phyloP scores from a whole-genome alignment of 2,329 filamentous ascomycete genomes.

The Pseudomassariella vexata region DNA sequence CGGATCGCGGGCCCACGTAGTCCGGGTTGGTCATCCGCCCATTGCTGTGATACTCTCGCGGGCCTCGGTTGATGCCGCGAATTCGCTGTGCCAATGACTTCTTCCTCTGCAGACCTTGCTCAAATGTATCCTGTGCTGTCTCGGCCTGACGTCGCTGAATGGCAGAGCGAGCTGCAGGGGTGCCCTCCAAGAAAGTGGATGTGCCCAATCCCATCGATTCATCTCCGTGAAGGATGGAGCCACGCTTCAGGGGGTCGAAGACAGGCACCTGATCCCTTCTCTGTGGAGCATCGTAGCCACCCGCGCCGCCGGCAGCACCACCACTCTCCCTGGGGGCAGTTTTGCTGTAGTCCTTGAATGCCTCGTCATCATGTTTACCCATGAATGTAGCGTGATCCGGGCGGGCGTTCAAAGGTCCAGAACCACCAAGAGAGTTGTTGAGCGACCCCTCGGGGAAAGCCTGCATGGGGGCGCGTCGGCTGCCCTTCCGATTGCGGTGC shows the following conservation, averaged over 20 bases:
- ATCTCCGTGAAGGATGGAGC: constrained; percentile 75
- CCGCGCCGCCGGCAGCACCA: too few relatives aligned
- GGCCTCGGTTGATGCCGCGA: constrained; percentile 72
- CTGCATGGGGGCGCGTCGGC: constrained; percentile 85
- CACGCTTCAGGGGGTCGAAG: constrained; percentile 63
- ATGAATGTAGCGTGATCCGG: constrained; percentile 86
- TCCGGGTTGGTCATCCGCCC: constrained; percentile 56
- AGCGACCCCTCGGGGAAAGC: constrained; percentile 89
- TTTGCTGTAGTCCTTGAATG: constrained; percentile 71
- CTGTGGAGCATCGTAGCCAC: constrained; percentile 22
- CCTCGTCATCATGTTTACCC: constrained; percentile 73
- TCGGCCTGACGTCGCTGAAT: constrained; percentile 72
- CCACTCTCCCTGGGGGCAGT: too few relatives aligned
- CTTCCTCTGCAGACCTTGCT: constrained; percentile 71
- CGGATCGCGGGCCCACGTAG: constrained; percentile 32
- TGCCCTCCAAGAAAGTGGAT: constrained; percentile 91
- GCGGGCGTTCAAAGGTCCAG: constrained; percentile 74
- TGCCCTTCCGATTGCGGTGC: constrained; percentile 81
- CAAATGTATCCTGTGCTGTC: constrained; percentile 48
- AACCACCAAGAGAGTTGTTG: constrained; percentile 86
- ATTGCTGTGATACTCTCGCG: constrained; percentile 52
- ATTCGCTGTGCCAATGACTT: constrained; percentile 93
- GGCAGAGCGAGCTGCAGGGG: constrained; percentile 75
- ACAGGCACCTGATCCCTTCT: constrained; percentile 38
- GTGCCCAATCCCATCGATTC: constrained; percentile 82